Percentiles rank a stretch among this genome's conserved stretches.
phyloP scores from a whole-genome alignment of 805 yeast genomes.

The Metschnikowia gruessii region DNA sequence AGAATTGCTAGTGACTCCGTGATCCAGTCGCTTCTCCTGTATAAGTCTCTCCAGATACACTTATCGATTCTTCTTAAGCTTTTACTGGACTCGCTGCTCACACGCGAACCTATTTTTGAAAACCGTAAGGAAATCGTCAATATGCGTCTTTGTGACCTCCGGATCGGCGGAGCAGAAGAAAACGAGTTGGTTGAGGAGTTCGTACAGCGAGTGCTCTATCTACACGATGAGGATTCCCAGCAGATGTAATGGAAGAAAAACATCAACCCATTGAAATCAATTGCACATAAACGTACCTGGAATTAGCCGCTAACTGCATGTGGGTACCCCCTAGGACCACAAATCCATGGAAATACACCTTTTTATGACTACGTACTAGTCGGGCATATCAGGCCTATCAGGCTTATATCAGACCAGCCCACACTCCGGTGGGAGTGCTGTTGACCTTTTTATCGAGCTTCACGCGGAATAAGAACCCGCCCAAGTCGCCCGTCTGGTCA shows the following conservation, averaged over 20 bases:
- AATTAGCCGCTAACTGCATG: no score
- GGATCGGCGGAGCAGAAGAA: conserved; percentile 63
- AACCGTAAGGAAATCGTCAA: conserved; percentile 59
- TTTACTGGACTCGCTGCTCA: conserved; percentile 42
- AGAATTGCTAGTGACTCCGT: conserved; percentile 37
- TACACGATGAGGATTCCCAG: conserved; percentile 6
- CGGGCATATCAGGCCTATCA: no score
- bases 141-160: conserved; percentile 55
- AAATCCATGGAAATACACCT: not conserved
- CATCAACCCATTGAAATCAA: no score
- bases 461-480: conserved; percentile 58
- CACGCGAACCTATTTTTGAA: conserved; percentile 51
- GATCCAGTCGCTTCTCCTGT: conserved; percentile 45
- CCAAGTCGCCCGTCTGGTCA: conserved; percentile 45
- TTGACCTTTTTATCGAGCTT: conserved; percentile 33
- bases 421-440: conserved; percentile 25
- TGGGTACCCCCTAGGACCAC: no score
- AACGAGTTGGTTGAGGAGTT: conserved; percentile 73
- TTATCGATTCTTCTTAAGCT: conserved; percentile 48
- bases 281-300: no score
- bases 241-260: not conserved
- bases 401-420: conserved; percentile 28
- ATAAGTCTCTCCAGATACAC: conserved; percentile 57
- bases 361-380: not conserved
- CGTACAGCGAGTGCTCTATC: conserved; percentile 40